Base-by-base conservation (phyloP, 495 filamentous ascomycete species). In the Jackrogersella multiformis region DNA sequence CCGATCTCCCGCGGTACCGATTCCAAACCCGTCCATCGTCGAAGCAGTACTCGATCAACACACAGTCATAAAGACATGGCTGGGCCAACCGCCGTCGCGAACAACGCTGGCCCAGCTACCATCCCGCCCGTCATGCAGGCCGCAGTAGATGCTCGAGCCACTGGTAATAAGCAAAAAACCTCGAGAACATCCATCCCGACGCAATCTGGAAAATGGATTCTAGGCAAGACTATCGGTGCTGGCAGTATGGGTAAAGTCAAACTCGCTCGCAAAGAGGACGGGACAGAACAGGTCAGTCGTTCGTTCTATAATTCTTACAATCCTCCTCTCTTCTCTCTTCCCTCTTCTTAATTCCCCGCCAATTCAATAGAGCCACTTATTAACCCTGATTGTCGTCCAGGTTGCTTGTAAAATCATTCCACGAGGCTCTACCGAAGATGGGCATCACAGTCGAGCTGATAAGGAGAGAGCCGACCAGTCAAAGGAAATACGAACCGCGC, bases 231-330 rank as follows among this genome's bases (percentile, higher is more conserved):
- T 2, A 95, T 99, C 61, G 95, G 95, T 45, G 93, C 94, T 56
- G 95, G 95, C 9, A 97, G 94, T 75, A 99, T 99, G 95, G 92
- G 92, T 23, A 96, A 96, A 77, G 92, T 96, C 35, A 96, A 96
- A 77, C 79, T 96, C 53, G 92, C 92, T 13, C 90, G 89, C 66
- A 93, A 90, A 74, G 81, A 88, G 51, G 91, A 94, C 71, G 89
- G 89, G 10, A 88, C 88, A 64, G 92, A 96, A 78, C 87, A 95
- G 85, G 92, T 90, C 77, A 76, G 81, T 77, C n/a, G n/a, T n/a
- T n/a, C n/a, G n/a, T n/a, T n/a, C n/a, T n/a, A n/a, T n/a, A n/a
- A n/a, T n/a, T n/a, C n/a, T n/a, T n/a, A n/a, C n/a, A n/a, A n/a
- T n/a, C n/a, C n/a, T n/a, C n/a, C n/a, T n/a, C n/a, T n/a, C n/a